Evolutionary conservation across 1,139 yeast species (phyloP), one percentile per base, ranked within the genome.

Genomic region (Debaryomyces coudertii): DNA sequence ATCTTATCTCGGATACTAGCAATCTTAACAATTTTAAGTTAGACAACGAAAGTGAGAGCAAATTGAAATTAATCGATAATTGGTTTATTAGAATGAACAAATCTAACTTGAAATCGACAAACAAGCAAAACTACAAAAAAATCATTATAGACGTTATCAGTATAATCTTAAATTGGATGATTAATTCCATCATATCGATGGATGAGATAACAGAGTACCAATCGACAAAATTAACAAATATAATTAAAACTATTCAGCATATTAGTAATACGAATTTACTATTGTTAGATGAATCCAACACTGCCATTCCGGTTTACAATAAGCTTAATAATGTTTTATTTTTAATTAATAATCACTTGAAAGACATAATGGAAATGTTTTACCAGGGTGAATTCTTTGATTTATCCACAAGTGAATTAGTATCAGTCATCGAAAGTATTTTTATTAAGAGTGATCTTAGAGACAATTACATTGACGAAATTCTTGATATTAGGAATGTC

Each of bases 361-460:
- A 76, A 29, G 86, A 83, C 36, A 90, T 90, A 41, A 77, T 85
- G 76, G 86, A 80, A 25, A 62, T 81, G 57, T 87, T 85, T 56
- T 85, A 85, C 57, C 82, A 82, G 50, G 95, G 92, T 12, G 86
- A 83, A 45, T 80, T 89, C 49, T 87, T 76, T 51, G 90, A 90
- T 55, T 77, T 88, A 48, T 69, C 79, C 7, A 82, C 95, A 0
- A 69, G 73, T 2, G 97, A 90, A 63, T 67, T 92, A 46, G 72
- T 83, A 3, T 61, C 68, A 7, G 68, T 90, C 57, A 71, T 92
- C n/a, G 54, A 65, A 49, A 63, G 67, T 36, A 67, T 89, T 43
- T 90, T 90, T 64, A 82, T 87, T 4, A 87, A 87, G 43, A 85
- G 95, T 49, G 85, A 82, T 6, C 62, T 81, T 42, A 76, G 96